Percentiles rank a stretch among this genome's conserved stretches.
These are phyloP conservation scores for Venturiaceae sp. DNA, from an alignment of 2,329 filamentous ascomycete genomes.

Conservation along the genomic window DNA sequence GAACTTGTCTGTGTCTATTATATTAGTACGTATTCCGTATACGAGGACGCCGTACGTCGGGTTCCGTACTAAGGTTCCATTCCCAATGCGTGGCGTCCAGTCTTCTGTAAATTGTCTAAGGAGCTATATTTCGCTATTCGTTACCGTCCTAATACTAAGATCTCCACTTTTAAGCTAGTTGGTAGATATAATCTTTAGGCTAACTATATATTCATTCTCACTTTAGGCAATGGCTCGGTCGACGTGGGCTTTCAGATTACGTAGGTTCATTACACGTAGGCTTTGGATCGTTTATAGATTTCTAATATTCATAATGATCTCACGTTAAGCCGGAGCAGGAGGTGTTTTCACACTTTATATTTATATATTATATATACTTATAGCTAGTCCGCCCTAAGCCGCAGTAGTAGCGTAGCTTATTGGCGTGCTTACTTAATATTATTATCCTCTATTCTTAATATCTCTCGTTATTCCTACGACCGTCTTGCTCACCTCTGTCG, in stretches of 20 bases:
- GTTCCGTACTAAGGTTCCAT: slow-evolving; percentile 4
- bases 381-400: slow-evolving; percentile 7
- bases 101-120: slow-evolving; percentile 12
- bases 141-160: slow-evolving; percentile 9
- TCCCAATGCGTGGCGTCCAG: not conserved
- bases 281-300: slow-evolving; percentile 12
- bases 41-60: slow-evolving; percentile 12
- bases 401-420: slow-evolving; percentile 11
- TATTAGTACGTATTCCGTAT: slow-evolving; percentile 12
- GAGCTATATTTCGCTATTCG: slow-evolving; percentile 12
- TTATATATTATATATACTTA: slow-evolving; percentile 14
- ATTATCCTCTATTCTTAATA: slow-evolving; percentile 10
- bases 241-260: slow-evolving; percentile 12
- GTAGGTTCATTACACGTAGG: slow-evolving; percentile 12
- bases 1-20: slow-evolving; percentile 12
- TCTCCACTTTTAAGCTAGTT: slow-evolving; percentile 16
- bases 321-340: slow-evolving; percentile 11
- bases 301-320: slow-evolving; percentile 14
- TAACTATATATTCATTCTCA: slow-evolving; percentile 13
- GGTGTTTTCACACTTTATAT: slow-evolving; percentile 11
- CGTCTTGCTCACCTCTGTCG: slow-evolving; percentile 10
- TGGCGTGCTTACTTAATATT: slow-evolving; percentile 8
- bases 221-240: slow-evolving; percentile 13
- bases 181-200: slow-evolving; percentile 12
- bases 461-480: slow-evolving; percentile 10